Base-by-base conservation (phyloP, 2,329 filamentous ascomycete genomes). In the Aspergillus alliaceus region DNA sequence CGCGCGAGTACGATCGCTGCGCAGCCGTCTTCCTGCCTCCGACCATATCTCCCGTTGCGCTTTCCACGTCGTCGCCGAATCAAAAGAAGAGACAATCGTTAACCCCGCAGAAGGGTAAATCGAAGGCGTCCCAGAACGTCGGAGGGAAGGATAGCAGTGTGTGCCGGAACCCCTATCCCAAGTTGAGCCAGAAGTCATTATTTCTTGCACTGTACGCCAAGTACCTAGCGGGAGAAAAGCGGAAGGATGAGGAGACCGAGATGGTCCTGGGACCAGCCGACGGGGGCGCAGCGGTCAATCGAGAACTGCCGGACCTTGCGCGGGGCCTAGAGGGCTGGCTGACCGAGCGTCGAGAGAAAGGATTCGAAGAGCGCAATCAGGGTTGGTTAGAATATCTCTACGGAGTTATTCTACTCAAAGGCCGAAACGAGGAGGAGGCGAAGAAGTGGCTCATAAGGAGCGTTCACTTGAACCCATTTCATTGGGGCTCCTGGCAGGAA, bases 401-500 rank as follows among this genome's bases (percentile, higher is more conserved):
- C 69, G 95, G 93, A 9, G 89, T 98, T 76, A 87, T 97, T 14
- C 80, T 98, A 18, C 85, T 91, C 34, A 96, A 93, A 74, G 89
- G 93, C 59, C 96, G 96, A 75, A 97, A 95, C 66, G 92, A 96
- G 64, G 83, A 87, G 44, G 83, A 90, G 59, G 95, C 95, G 1
- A 87, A 93, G 74, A 86, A 90, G 61, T 96, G 90, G 83, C 82
- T 99, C n/a, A 81, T 97, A 51, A 84, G 86, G 61, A 96, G 93
- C 69, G 90, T 97, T 9, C 90, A 96, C 71, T 79, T 91, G 39
- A 96, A 92, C 67, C 90, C 92, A 1, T 96, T 93, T 84, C 96
- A 98, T 70, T 99, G 95, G 95, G 91, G 92, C 7, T 93, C 92
- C 60, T 99, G 95, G 95, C 84, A 95, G 57, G 95, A 99, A 76